Percentiles rank a stretch among this genome's conserved stretches.
Evolutionary conservation across 2,329 filamentous ascomycete genomes (phyloP).

Genomic region (Tolypocladium cylindrosporum): DNA sequence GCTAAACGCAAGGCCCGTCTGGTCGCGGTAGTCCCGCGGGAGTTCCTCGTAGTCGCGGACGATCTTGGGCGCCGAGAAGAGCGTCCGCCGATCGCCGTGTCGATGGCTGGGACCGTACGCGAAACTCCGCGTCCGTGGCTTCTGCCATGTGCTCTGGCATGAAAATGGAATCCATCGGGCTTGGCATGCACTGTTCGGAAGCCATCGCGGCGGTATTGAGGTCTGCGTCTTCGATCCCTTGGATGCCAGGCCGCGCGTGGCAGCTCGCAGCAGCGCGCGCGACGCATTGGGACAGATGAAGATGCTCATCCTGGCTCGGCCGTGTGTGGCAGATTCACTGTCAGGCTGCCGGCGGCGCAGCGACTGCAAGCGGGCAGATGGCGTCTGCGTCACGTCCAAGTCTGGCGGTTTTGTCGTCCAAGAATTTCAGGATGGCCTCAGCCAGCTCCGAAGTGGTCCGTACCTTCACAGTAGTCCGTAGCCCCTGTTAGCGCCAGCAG

Average conservation of each 20-base stretch:
- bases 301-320: constrained; percentile 1
- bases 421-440: neutral
- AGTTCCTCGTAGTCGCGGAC: constrained; percentile 47
- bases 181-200: constrained; percentile 4
- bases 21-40: constrained; percentile 47
- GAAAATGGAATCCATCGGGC: neutral
- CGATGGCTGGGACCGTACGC: neutral
- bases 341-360: neutral
- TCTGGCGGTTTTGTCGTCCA: neutral
- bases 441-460: neutral
- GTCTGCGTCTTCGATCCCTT: neutral
- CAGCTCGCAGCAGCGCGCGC: constrained; percentile 17
- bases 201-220: constrained; percentile 5
- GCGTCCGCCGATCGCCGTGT: constrained; percentile 16
- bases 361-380: neutral
- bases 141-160: constrained; percentile 1
- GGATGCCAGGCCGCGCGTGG: constrained; percentile 11
- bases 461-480: neutral
- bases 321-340: neutral
- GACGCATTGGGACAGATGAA: constrained; percentile 13
- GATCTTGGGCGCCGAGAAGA: constrained; percentile 24
- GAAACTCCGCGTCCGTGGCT: neutral
- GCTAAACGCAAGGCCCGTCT: constrained; percentile 43
- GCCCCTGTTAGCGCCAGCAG: neutral
- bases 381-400: neutral